Base-by-base conservation (phyloP, 345 rosid genomes). In the Hevea brasiliensis region DNA sequence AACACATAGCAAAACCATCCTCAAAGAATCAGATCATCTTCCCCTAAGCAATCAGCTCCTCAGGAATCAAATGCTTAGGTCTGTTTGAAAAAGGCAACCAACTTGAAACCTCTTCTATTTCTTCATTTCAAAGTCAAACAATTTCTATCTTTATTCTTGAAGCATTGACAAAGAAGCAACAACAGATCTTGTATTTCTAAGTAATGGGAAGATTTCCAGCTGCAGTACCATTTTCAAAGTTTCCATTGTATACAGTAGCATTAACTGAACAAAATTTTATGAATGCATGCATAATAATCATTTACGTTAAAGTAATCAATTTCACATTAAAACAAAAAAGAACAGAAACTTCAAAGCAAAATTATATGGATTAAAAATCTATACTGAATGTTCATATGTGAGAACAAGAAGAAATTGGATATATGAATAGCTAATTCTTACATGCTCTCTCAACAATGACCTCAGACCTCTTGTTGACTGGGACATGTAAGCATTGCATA, bases 381-480 rank as follows among this genome's bases (percentile, higher is more conserved):
- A 2, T 32, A 54, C 2, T 12, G 57, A 68, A 6, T 61, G 55
- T 44, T 53, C 57, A 48, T 24, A 55, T 2, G 55, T 2, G 23
- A 20, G 1, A 29, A 15, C 3, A 17, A 20, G 37, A 24, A 71
- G 51, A 68, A 40, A 61, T 37, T 35, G 21, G 47, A 57, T 48
- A 47, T 13, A 71, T 13, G 32, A 77, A 70, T 27, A 59, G 68
- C 40, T 27, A 75, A 56, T 62, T 80, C 98, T 89, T 89, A 95
- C 99, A 79, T 89, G 96, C 76, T 91, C 91, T 83, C 81, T 92
- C 68, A 95, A 73, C 69, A 62, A 79, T 23, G 96, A 89, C 81
- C 99, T 90, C 83, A 95, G 72, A 72, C 90, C 85, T 86, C 91
- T 87, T 61, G 92, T 95, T 65, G 98, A 95, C 80, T 83, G 90